Evolutionary conservation across 202 grass and related monocot species (phyloP), one percentile per base, ranked within the genome.

Genomic region (Bolboschoenoplectus hybrid): DNA sequence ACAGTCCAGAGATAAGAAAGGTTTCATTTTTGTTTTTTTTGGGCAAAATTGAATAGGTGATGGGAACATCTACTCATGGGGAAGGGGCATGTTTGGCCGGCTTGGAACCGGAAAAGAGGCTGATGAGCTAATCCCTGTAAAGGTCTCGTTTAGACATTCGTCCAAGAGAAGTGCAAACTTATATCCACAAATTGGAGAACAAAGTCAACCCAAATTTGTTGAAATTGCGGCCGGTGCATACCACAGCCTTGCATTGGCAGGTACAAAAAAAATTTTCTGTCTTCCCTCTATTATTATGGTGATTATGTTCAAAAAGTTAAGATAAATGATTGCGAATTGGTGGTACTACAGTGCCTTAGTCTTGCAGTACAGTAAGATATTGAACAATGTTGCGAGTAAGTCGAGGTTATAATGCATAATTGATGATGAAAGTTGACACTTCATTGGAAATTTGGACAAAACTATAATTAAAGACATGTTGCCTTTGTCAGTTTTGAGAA

Each of bases 11-110:
- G 9, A 69, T 74, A 10, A 20, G n/a, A 75, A 74, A 43, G 43
- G 17, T 75, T 73, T 73, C 9, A 46, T 71, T 71, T 69, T 44
- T 16, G 44, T 4, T 51, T 9, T 80, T 40, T 58, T 80, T 38
- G 34, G 17, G 51, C 35, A 58, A 52, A 76, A 80, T 78, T 80
- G 65, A 16, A 68, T 82, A 98, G 96, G 90, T 75, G 89, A 92
- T 64, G 96, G 96, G 49, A 85, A 66, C 81, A 84, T 98, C 85
- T 92, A 89, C 80, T 91, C 96, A 51, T 98, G 96, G 96, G 96
- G 93, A 34, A 85, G 93, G 89, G 91, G 93, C 1, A 91, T 81
- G 68, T 98, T 96, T 83, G 96, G 90, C 45, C 93, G 97, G 86
- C 93, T 96, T 43, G 93, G 92, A 39, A 96, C 89, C 32, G 83